Evolutionary conservation across 768 basidiomycete species (phyloP).

Genomic region (Agaricus blazei): DNA sequence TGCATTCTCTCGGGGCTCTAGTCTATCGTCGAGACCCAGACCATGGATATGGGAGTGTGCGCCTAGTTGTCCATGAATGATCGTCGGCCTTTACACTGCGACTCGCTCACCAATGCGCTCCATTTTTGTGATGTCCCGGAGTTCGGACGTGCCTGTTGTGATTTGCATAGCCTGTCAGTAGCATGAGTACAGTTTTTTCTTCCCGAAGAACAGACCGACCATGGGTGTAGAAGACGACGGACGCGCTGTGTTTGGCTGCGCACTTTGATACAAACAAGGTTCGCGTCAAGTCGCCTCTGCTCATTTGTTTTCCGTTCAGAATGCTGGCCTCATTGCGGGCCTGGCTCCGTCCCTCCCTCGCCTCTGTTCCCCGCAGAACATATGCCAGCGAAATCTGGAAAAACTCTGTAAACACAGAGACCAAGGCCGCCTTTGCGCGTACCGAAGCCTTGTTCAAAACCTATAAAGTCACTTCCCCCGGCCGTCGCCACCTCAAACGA

Average conservation of each 20-base stretch:
- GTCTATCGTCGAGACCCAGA: constrained; percentile 84
- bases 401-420: constrained; percentile 29
- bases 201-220: neutral
- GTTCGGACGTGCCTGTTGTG: constrained; percentile 68
- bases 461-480: constrained; percentile 84
- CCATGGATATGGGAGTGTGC: constrained; percentile 95
- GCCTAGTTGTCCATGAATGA: constrained; percentile 37
- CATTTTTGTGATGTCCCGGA: constrained; percentile 88
- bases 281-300: constrained; percentile 14
- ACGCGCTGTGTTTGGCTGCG: constrained; percentile 13
- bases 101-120: constrained; percentile 72
- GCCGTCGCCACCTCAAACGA: constrained; percentile 82
- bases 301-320: constrained; percentile 14
- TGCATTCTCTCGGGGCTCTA: constrained; percentile 83
- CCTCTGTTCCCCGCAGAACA: constrained; percentile 18
- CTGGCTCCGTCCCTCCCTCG: constrained; percentile 32
- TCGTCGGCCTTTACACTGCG: neutral
- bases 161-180: constrained; percentile 58
- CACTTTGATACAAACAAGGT: constrained; percentile 13
- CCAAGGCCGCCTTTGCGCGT: constrained; percentile 42
- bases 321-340: constrained; percentile 44
- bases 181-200: neutral
- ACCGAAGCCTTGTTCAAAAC: constrained; percentile 69
- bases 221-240: constrained; percentile 7
- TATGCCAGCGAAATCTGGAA: constrained; percentile 37